Evolutionary conservation across 164 flowering plant genomes (phyloP).

Genomic region (Kalanchoe fedtschenkoi): DNA sequence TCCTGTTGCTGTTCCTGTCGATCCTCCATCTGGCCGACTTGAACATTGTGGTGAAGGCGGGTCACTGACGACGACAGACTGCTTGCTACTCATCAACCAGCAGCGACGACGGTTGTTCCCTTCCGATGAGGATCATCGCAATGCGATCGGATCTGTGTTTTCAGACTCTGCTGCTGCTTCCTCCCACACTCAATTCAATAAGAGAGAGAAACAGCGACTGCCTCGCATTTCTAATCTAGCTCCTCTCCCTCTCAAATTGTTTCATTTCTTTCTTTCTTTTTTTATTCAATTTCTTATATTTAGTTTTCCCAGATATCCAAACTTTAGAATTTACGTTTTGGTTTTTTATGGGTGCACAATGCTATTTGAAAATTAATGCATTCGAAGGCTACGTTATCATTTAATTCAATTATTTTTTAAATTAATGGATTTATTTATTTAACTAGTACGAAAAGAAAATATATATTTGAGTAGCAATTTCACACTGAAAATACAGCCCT

Average conservation of each 20-base stretch:
- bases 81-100: neutral
- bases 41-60: slow-evolving; percentile 1
- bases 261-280: neutral
- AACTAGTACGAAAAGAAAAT: no score
- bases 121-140: neutral
- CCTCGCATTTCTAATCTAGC: no score
- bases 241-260: neutral
- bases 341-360: neutral
- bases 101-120: neutral
- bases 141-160: neutral
- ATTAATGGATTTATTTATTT: no score
- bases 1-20: neutral
- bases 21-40: slow-evolving; percentile 4
- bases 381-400: no score
- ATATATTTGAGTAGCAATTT: no score
- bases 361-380: no score
- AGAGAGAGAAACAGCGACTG: no score
- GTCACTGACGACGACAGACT: neutral
- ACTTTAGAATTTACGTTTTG: neutral
- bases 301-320: neutral
- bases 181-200: no score
- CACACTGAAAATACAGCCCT: no score
- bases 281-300: neutral
- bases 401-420: no score
- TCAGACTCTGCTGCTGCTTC: neutral